Conservation (phyloP, 306 rosid species). For the peach (Prunus persica) region Prunus_persica_NCBIv2 NC_034011.1:23382501-23383000, state of each 20-base stretch:
- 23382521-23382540: conserved; percentile 4
- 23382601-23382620: conserved; percentile 30
- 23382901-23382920: conserved; percentile 42
- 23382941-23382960: conserved; percentile 65
- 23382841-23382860: not conserved
- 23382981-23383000: conserved; percentile 51
- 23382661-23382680: conserved; percentile 23
- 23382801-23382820: not conserved
- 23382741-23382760: conserved; percentile 32
- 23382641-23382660: conserved; percentile 41
- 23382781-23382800: not conserved
- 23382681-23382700: conserved; percentile 35
- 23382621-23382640: conserved; percentile 16
- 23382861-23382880: conserved; percentile 50
- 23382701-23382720: conserved; percentile 20
- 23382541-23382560: conserved; percentile 29
- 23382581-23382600: conserved; percentile 34
- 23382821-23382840: not conserved
- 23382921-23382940: conserved; percentile 40
- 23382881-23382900: conserved; percentile 44
- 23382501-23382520: conserved; percentile 12
- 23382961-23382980: conserved; percentile 53
- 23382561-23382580: conserved; percentile 33
- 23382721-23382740: conserved; percentile 20
- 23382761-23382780: conserved; percentile 11